A percentile compares a stretch with the other conserved stretches of the same genome.
Conservation (phyloP, 495 filamentous ascomycete genomes). For the Lepraria neglecta region DNA sequence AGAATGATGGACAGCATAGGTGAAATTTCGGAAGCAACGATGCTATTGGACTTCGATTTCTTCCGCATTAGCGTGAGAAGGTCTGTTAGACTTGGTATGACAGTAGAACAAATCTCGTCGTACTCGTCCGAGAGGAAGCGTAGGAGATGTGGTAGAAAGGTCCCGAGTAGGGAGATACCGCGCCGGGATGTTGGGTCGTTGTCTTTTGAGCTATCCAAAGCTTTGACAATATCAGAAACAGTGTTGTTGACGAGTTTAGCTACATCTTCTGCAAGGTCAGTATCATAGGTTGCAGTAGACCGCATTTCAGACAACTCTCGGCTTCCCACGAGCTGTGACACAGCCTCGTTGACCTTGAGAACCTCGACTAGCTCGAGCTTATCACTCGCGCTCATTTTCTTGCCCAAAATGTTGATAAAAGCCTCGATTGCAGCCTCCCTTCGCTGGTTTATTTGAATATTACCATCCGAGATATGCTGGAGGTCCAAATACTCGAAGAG, state of each 20-base stretch:
- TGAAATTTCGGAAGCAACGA: conserved; percentile 60
- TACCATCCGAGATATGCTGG: conserved; percentile 38
- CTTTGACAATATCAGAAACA: conserved; percentile 75
- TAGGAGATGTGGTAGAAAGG: conserved; percentile 76
- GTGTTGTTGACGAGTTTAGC: conserved; percentile 94
- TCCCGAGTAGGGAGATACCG: conserved; percentile 51
- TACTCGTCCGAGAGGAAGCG: conserved; percentile 97
- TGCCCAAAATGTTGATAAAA: conserved; percentile 89
- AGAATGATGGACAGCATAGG: conserved; percentile 79
- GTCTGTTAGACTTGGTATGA: conserved; percentile 86
- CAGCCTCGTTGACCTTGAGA: conserved; percentile 74
- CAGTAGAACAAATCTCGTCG: conserved; percentile 92
- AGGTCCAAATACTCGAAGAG: conserved; percentile 74
- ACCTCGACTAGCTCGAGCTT: conserved; percentile 91
- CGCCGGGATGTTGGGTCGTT: conserved; percentile 16
- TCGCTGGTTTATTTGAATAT: conserved; percentile 60
- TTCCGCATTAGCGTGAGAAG: conserved; percentile 82
- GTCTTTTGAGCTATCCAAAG: conserved; percentile 47
- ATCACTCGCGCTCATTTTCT: conserved; percentile 92
- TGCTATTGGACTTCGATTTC: conserved; percentile 53
- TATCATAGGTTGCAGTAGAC: conserved; percentile 79
- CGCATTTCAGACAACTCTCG: conserved; percentile 70
- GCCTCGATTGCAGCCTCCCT: conserved; percentile 84
- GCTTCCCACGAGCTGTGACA: conserved; percentile 73
- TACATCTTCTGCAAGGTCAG: conserved; percentile 86